A percentile compares a stretch with the other conserved stretches of the same genome.
Conservation (phyloP, 352 stramenopile genomes). For the Phytophthora citrophthora region DNA sequence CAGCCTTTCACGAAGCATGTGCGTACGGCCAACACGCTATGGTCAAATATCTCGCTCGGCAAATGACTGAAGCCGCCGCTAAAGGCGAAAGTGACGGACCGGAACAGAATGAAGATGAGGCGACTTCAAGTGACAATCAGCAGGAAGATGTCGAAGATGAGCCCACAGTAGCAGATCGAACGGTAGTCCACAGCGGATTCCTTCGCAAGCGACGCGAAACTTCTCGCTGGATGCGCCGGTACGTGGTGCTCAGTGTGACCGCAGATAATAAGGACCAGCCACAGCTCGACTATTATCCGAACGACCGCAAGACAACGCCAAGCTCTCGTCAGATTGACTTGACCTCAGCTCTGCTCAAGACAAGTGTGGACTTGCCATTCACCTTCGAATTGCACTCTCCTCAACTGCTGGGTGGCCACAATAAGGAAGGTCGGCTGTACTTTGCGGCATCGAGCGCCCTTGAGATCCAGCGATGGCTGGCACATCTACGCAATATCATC, state of each 20-base stretch:
- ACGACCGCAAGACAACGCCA: slow-evolving; percentile 49
- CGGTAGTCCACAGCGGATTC: slow-evolving; percentile 56
- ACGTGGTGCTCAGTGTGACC: slow-evolving; percentile 61
- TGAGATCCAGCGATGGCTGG: slow-evolving; percentile 91
- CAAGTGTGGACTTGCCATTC: slow-evolving; percentile 78
- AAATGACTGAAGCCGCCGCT: slow-evolving; percentile 1
- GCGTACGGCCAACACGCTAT: slow-evolving; percentile 72
- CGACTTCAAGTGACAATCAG: slow-evolving; percentile 6
- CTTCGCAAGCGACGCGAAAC: slow-evolving; percentile 82
- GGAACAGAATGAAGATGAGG: slow-evolving; percentile 7
- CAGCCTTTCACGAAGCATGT: slow-evolving; percentile 76
- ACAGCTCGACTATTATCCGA: slow-evolving; percentile 74
- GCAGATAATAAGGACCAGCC: slow-evolving; percentile 37
- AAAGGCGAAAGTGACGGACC: slow-evolving; percentile 4
- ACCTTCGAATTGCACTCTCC: slow-evolving; percentile 92
- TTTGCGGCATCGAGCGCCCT: slow-evolving; percentile 86
- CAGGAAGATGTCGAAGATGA: slow-evolving; percentile 12
- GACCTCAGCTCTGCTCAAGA: slow-evolving; percentile 74
- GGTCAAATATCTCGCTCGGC: slow-evolving; percentile 62
- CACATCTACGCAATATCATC: slow-evolving; percentile 78
- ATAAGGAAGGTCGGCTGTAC: slow-evolving; percentile 89
- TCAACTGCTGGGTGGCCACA: slow-evolving; percentile 77
- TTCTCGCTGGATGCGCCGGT: slow-evolving; percentile 84
- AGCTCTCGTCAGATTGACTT: slow-evolving; percentile 72
- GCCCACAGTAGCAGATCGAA: slow-evolving; percentile 2